Conservation (phyloP, 2,329 filamentous ascomycete genomes). For the Anisogramma anomala region DNA sequence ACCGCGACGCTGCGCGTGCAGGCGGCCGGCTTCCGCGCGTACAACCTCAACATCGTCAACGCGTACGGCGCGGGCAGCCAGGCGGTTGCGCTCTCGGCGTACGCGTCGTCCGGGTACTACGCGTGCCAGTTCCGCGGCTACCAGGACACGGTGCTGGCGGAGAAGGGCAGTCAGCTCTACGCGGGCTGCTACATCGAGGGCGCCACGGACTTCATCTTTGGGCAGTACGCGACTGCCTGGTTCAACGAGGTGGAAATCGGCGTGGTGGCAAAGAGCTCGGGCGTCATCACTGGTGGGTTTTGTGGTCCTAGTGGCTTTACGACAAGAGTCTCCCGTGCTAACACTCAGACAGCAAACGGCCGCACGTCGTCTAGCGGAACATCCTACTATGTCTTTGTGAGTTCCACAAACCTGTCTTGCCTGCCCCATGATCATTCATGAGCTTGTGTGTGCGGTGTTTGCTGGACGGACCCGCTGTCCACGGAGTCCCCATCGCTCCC, state of each 20-base stretch:
- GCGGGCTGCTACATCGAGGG: conserved; percentile 32
- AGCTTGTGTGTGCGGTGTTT: too few relatives aligned
- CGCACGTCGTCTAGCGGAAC: conserved; percentile 25
- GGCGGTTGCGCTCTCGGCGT: conserved; percentile 35
- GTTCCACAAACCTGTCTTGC: neutral
- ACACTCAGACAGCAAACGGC: conserved; percentile 26
- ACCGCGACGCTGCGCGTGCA: conserved; percentile 35
- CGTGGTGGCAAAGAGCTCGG: conserved; percentile 24
- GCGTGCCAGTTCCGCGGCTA: conserved; percentile 34
- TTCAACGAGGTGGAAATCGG: conserved; percentile 32
- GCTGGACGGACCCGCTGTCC: too few relatives aligned
- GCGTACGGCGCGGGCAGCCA: conserved; percentile 35
- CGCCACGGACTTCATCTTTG: conserved; percentile 40
- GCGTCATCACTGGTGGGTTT: conserved; percentile 31
- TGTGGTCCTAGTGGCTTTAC: neutral
- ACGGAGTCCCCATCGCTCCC: too few relatives aligned
- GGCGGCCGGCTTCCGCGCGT: conserved; percentile 43
- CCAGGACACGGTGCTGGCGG: conserved; percentile 39
- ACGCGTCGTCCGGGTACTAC: conserved; percentile 35
- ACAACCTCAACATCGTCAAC: conserved; percentile 47
- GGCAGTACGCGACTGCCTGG: conserved; percentile 31
- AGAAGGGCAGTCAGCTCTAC: conserved; percentile 37
- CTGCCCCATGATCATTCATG: neutral
- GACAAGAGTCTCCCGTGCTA: neutral
- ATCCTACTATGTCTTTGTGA: conserved; percentile 33